phyloP scores from a whole-genome alignment of 352 stramenopile species.

The Achlya hypogyna region DNA sequence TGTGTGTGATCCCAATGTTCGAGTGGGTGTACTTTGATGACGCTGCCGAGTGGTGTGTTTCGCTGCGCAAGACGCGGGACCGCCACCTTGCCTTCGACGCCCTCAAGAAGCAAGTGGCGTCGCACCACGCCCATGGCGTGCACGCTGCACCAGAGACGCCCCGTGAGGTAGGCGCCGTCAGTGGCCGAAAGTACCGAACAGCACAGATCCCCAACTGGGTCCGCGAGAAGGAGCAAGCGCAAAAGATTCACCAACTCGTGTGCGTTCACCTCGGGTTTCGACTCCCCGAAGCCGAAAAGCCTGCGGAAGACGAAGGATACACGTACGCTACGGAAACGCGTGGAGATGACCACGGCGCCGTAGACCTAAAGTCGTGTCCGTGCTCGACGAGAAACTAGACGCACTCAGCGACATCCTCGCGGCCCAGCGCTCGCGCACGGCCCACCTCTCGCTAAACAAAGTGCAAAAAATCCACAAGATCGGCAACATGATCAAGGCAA shows the following conservation, averaged over 20 bases:
- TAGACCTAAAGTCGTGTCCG: slow-evolving; percentile 26
- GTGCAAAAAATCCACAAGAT: slow-evolving; percentile 58
- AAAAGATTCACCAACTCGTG: slow-evolving; percentile 49
- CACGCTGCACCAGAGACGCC: not conserved
- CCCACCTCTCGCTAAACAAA: slow-evolving; percentile 35
- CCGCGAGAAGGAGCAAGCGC: slow-evolving; percentile 40
- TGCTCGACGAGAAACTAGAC: slow-evolving; percentile 51
- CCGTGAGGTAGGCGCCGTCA: not conserved
- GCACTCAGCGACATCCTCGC: slow-evolving; percentile 57
- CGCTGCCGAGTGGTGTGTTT: slow-evolving; percentile 54
- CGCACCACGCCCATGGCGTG: not conserved
- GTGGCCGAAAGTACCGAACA: not conserved
- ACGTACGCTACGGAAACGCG: slow-evolving; percentile 20
- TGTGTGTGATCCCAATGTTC: slow-evolving; percentile 42
- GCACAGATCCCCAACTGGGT: slow-evolving; percentile 27
- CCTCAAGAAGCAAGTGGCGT: slow-evolving; percentile 19
- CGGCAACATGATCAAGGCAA: slow-evolving; percentile 49
- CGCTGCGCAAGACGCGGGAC: slow-evolving; percentile 30
- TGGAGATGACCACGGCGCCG: too few relatives aligned
- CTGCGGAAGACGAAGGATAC: slow-evolving; percentile 34
- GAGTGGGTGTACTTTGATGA: slow-evolving; percentile 48
- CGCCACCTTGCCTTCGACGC: slow-evolving; percentile 1
- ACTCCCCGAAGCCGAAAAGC: slow-evolving; percentile 25
- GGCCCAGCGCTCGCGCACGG: slow-evolving; percentile 12
- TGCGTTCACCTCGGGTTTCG: slow-evolving; percentile 43